Conservation (phyloP, 192 early-diverging fungal genomes). For the Coemansia asiatica region DNA sequence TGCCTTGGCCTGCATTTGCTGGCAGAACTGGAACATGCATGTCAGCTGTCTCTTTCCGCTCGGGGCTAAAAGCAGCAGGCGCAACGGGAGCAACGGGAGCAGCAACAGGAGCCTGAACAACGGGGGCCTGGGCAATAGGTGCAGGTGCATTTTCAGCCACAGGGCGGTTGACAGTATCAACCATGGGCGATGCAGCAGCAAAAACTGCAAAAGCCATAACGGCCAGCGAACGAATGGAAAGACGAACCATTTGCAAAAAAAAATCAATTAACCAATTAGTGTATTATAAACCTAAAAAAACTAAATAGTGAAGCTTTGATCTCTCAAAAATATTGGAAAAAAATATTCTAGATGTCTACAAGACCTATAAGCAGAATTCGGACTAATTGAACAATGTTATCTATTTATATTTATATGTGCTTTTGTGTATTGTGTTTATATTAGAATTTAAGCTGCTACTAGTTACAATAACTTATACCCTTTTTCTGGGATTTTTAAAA, state of each 20-base stretch:
- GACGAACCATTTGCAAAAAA: slow-evolving; percentile 29
- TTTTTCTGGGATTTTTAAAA: no score
- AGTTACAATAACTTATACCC: no score
- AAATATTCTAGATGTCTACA: no score
- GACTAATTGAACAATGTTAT: no score
- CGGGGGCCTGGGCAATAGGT: slow-evolving; percentile 9
- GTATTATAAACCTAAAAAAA: neutral
- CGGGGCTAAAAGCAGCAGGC: slow-evolving; percentile 7
- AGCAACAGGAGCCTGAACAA: slow-evolving; percentile 10
- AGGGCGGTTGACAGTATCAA: slow-evolving; percentile 15
- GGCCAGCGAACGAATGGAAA: slow-evolving; percentile 45
- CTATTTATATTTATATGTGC: no score
- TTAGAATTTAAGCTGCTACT: no score
- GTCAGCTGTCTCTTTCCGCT: slow-evolving; percentile 18
- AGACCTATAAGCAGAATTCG: no score
- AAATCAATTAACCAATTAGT: no score
- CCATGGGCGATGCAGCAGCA: slow-evolving; percentile 36
- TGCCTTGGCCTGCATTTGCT: slow-evolving; percentile 8
- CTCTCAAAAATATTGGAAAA: no score
- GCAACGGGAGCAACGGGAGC: neutral
- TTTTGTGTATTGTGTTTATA: no score
- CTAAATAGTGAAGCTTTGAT: no score
- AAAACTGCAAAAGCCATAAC: slow-evolving; percentile 47
- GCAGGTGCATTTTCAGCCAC: slow-evolving; percentile 17
- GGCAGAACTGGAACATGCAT: slow-evolving; percentile 20